Conservation (phyloP, 2,329 filamentous ascomycete species). For the Aspergillus calidoustus region DNA sequence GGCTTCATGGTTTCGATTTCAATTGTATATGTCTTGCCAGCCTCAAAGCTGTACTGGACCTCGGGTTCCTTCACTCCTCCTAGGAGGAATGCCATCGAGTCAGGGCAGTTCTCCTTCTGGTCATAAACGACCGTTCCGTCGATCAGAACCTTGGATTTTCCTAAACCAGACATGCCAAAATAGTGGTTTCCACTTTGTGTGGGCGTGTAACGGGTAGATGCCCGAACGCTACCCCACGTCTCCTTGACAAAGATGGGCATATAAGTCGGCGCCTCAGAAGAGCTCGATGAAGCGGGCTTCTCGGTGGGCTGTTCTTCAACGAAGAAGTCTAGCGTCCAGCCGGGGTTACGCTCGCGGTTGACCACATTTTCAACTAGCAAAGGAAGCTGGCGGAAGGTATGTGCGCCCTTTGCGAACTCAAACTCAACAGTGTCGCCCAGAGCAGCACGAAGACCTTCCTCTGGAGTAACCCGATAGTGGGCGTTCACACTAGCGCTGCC, state of each 20-base stretch:
- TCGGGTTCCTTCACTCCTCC: slow-evolving; percentile 12
- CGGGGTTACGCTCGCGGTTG: slow-evolving; percentile 4
- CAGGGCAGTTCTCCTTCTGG: slow-evolving; percentile 14
- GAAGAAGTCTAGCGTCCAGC: slow-evolving; percentile 16
- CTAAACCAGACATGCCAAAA: slow-evolving; percentile 12
- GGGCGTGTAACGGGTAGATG: slow-evolving; percentile 3
- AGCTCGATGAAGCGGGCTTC: slow-evolving; percentile 2
- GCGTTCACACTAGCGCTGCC: slow-evolving; percentile 15
- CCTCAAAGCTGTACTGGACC: slow-evolving; percentile 10
- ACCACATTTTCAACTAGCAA: slow-evolving; percentile 5
- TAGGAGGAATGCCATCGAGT: slow-evolving; percentile 15
- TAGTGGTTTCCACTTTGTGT: slow-evolving; percentile 11
- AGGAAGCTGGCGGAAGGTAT: slow-evolving; percentile 14
- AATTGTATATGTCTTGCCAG: slow-evolving; percentile 7
- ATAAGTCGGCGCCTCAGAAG: slow-evolving; percentile 6
- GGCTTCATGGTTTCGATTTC: slow-evolving; percentile 3
- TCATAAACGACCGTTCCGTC: slow-evolving; percentile 11
- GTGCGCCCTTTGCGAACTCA: slow-evolving; percentile 14
- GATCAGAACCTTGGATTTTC: neutral
- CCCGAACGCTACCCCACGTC: neutral
- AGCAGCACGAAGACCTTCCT: slow-evolving; percentile 11
- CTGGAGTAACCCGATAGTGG: slow-evolving; percentile 12
- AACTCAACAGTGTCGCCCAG: slow-evolving; percentile 14
- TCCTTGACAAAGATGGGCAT: slow-evolving; percentile 8
- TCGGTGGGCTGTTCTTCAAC: neutral